Conservation (phyloP, 2,329 filamentous ascomycete species). For the Phialophora chinensis region DNA sequence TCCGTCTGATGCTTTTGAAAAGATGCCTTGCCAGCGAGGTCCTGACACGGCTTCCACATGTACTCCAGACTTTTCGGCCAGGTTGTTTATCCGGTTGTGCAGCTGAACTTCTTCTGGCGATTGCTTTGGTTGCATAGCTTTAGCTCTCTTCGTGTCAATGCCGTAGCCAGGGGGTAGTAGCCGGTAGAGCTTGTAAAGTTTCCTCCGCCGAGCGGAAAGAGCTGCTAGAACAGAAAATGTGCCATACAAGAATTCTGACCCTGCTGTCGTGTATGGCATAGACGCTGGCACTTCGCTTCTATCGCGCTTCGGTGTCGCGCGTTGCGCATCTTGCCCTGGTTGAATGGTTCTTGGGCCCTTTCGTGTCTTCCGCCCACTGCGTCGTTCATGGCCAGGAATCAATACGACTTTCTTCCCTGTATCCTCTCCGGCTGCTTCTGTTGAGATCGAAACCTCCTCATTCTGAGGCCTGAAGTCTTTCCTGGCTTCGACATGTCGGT, state of each 20-base stretch:
- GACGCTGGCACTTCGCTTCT: slow-evolving; percentile 34
- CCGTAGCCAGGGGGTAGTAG: slow-evolving; percentile 41
- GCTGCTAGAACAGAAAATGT: slow-evolving; percentile 80
- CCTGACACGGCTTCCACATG: slow-evolving; percentile 40
- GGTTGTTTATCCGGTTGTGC: slow-evolving; percentile 24
- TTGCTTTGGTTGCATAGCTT: slow-evolving; percentile 6
- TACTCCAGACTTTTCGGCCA: slow-evolving; percentile 26
- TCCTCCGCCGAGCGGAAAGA: slow-evolving; percentile 70
- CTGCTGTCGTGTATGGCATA: slow-evolving; percentile 78
- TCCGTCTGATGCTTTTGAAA: slow-evolving; percentile 82
- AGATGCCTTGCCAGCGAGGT: slow-evolving; percentile 65
- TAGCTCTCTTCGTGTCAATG: slow-evolving; percentile 17
- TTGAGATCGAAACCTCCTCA: neutral
- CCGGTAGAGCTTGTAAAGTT: slow-evolving; percentile 84
- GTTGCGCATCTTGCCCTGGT: slow-evolving; percentile 10
- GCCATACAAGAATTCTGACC: slow-evolving; percentile 91
- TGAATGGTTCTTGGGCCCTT: slow-evolving; percentile 14
- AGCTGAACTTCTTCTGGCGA: slow-evolving; percentile 5
- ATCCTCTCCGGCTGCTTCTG: neutral
- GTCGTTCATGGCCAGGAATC: slow-evolving; percentile 19
- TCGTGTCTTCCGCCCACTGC: slow-evolving; percentile 14
- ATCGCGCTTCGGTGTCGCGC: neutral
- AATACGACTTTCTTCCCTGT: slow-evolving; percentile 8
- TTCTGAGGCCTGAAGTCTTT: neutral
- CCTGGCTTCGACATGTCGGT: slow-evolving; percentile 12